A percentile compares a stretch with the other conserved stretches of the same genome.
Evolutionary conservation across 768 basidiomycete genomes (phyloP).

Genomic region (Agrocybe pediades): DNA sequence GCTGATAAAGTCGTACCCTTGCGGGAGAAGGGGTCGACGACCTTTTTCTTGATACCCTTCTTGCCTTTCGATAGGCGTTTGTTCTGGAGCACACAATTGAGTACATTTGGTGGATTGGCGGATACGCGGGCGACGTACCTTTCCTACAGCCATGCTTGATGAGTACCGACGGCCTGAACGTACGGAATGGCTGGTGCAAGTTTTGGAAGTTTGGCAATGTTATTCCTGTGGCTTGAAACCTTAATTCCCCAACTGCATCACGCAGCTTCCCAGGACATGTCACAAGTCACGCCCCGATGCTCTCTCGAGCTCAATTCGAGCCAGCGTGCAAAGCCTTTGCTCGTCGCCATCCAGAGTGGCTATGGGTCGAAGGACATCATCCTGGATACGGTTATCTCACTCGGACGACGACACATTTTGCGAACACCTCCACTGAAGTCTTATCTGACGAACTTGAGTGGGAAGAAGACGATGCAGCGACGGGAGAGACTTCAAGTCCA

Average conservation of each 20-base stretch:
- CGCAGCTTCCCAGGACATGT: slow-evolving; percentile 40
- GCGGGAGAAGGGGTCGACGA: slow-evolving; percentile 99
- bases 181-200: slow-evolving; percentile 41
- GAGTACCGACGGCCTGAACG: slow-evolving; percentile 40
- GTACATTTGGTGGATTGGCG: slow-evolving; percentile 2
- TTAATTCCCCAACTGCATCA: slow-evolving; percentile 52
- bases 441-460: slow-evolving; percentile 5
- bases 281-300: slow-evolving; percentile 33
- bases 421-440: neutral
- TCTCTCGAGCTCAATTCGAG: slow-evolving; percentile 65
- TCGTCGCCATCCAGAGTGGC: slow-evolving; percentile 37
- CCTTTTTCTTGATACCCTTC: slow-evolving; percentile 99
- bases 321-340: slow-evolving; percentile 56
- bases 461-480: slow-evolving; percentile 41
- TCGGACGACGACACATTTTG: slow-evolving; percentile 24
- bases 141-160: slow-evolving; percentile 84
- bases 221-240: slow-evolving; percentile 63
- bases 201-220: slow-evolving; percentile 39
- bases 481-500: slow-evolving; percentile 18
- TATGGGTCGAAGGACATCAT: slow-evolving; percentile 22
- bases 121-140: slow-evolving; percentile 49
- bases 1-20: slow-evolving; percentile 67
- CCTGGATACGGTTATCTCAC: slow-evolving; percentile 30
- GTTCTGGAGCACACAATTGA: slow-evolving; percentile 57
- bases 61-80: slow-evolving; percentile 98